Conservation (phyloP, 352 stramenopile species). For the Phytophthora fragariae region DNA sequence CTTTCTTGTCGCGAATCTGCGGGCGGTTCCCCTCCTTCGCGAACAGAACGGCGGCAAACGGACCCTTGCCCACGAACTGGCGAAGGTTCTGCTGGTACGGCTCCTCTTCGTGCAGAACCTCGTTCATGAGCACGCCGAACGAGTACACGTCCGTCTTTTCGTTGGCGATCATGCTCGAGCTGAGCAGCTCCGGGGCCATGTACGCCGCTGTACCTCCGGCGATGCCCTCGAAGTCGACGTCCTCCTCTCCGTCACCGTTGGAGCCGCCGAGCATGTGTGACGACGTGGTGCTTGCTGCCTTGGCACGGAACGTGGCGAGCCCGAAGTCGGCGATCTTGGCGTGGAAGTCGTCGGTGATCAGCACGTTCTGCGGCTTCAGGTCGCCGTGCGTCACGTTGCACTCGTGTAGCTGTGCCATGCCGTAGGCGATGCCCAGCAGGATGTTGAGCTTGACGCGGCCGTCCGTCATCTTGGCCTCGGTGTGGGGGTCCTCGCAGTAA, state of each 20-base stretch:
- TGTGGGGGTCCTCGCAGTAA: constrained; percentile 40
- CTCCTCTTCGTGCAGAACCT: constrained; percentile 54
- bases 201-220: constrained; percentile 58
- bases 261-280: constrained; percentile 36
- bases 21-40: constrained; percentile 40
- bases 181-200: constrained; percentile 60
- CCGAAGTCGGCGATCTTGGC: constrained; percentile 89
- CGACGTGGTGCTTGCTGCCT: constrained; percentile 38
- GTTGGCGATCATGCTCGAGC: constrained; percentile 22
- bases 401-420: constrained; percentile 47
- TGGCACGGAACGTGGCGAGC: constrained; percentile 43
- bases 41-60: constrained; percentile 37
- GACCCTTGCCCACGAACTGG: constrained; percentile 46
- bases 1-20: constrained; percentile 34
- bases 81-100: constrained; percentile 46
- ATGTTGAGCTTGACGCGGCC: constrained; percentile 51
- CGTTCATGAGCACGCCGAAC: constrained; percentile 54
- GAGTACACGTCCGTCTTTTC: constrained; percentile 55
- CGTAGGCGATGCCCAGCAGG: constrained; percentile 37
- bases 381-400: constrained; percentile 65
- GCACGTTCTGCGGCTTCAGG: constrained; percentile 74
- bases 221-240: constrained; percentile 36
- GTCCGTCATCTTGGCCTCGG: constrained; percentile 51
- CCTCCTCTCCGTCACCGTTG: constrained; percentile 22
- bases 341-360: constrained; percentile 68